Percentiles rank a stretch among this genome's conserved stretches.
These are phyloP conservation scores for Calophaca sinica DNA, from an alignment of 306 rosid genomes.

Conservation along the genomic window DNA sequence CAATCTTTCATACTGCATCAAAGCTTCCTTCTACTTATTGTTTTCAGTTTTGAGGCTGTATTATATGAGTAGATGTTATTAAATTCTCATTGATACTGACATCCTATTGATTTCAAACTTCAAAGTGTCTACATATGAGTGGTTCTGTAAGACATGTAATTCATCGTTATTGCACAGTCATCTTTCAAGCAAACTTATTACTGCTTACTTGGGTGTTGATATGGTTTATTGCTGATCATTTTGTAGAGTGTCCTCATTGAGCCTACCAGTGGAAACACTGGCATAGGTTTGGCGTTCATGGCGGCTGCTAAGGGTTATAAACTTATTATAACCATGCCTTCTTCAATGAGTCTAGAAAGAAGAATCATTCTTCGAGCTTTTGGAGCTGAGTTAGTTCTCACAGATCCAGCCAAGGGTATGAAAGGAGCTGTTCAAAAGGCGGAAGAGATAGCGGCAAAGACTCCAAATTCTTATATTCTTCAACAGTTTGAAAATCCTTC, in stretches of 20 bases:
- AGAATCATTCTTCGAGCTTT: slow-evolving; percentile 85
- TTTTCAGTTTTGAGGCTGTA: no score
- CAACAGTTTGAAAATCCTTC: slow-evolving; percentile 70
- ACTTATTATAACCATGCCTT: slow-evolving; percentile 86
- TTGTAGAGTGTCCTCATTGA: slow-evolving; percentile 79
- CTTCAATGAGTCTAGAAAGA: slow-evolving; percentile 93
- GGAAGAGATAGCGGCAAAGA: slow-evolving; percentile 75
- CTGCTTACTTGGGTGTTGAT: no score
- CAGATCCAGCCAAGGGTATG: slow-evolving; percentile 93
- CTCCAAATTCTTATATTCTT: slow-evolving; percentile 63
- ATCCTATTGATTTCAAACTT: no score
- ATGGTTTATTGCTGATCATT: no score
- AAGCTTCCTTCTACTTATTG: no score
- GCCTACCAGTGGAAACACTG: slow-evolving; percentile 94
- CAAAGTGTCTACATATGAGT: no score
- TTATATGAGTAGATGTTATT: no score
- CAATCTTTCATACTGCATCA: no score
- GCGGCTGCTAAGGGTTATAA: slow-evolving; percentile 94
- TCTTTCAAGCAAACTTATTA: no score
- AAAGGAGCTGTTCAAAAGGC: slow-evolving; percentile 92
- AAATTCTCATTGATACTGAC: no score
- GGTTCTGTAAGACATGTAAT: no score
- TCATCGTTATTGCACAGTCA: no score
- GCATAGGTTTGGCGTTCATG: slow-evolving; percentile 91
- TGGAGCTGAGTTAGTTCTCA: slow-evolving; percentile 90